Evolutionary conservation across 352 stramenopile genomes (phyloP), one percentile per base, ranked within the genome.

Genomic region (Pythium inflatum): DNA sequence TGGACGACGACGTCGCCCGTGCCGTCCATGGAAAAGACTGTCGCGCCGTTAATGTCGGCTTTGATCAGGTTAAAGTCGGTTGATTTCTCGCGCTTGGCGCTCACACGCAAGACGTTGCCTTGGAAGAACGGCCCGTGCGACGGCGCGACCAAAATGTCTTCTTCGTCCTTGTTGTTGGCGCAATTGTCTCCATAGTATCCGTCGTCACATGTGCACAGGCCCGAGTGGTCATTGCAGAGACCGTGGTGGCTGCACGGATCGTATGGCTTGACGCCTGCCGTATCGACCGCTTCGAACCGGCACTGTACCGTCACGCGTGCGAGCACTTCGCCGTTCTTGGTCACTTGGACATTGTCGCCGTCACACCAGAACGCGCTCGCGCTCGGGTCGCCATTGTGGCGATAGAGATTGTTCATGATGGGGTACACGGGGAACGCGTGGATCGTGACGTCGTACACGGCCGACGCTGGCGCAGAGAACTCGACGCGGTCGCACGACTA

Each of bases 341-440:
- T 59, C 18, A 66, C 24, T 18, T 65, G 54, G 2, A 65, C 68
- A 30, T 33, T 36, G 33, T 66, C 73, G 33, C 78, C 24, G 36
- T 91, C 81, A 50, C 85, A 93, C 70, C 73, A 81, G 34, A 93
- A 92, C 7, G 87, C 83, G 18, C 57, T 81, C 20, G 66, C 57
- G 4, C 62, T 64, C 6, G 84, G 84, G 43, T 92, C 88, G 25
- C 84, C 87, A 20, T 85, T 69, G 73, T 92, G 87, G 43, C 75
- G 65, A 60, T 85, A 90, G 36, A 92, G 68, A 54, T 94, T 92
- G 70, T 92, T 92, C 84, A 92, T 92, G 67, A 91, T 76, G 13
- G 83, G 87, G 66, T 90, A 88, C 7, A 77, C 68, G 1, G 86
- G 87, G 60, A 94, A 92, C 20, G 83, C 76, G 51, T 78, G 77